phyloP scores from a whole-genome alignment of 2,329 filamentous ascomycete species.

The Aureobasidium sp. region DNA sequence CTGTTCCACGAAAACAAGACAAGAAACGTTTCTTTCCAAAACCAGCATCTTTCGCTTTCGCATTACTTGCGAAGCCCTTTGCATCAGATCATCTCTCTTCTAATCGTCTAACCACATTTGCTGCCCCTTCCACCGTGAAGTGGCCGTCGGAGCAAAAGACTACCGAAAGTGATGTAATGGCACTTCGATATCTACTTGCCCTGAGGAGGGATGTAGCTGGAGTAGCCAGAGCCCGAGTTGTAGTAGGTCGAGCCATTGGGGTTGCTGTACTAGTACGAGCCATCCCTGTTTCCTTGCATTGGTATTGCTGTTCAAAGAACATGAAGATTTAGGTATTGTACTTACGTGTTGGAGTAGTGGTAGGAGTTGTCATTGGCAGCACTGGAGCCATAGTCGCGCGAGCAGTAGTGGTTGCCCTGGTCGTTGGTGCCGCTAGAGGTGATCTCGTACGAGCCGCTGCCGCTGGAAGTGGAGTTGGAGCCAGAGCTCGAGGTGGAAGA shows the following conservation, averaged over 20 bases:
- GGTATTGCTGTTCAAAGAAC: neutral
- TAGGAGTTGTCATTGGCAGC: slow-evolving; percentile 54
- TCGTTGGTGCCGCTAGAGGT: slow-evolving; percentile 52
- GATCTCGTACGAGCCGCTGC: slow-evolving; percentile 29
- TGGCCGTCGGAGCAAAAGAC: neutral
- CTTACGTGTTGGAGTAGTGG: slow-evolving; percentile 60
- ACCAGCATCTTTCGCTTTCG: neutral
- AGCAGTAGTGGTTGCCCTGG: slow-evolving; percentile 63
- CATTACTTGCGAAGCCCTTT: neutral
- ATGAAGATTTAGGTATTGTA: neutral
- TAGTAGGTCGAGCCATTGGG: slow-evolving; percentile 54
- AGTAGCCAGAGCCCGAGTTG: slow-evolving; percentile 52
- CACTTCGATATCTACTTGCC: slow-evolving; percentile 18
- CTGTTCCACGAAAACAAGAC: too few relatives aligned
- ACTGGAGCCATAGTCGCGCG: slow-evolving; percentile 54
- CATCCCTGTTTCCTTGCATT: slow-evolving; percentile 33
- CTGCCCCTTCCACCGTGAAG: neutral
- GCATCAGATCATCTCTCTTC: neutral
- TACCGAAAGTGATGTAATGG: neutral
- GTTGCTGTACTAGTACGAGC: slow-evolving; percentile 70
- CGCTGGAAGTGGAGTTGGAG: slow-evolving; percentile 13
- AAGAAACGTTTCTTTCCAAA: neutral
- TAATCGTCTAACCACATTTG: neutral
- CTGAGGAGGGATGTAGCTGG: slow-evolving; percentile 53
- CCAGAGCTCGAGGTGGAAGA: slow-evolving; percentile 16